Base-by-base conservation (phyloP, 1,284 basidiomycete species). In the Cutaneotrichosporon mucoides region DNA sequence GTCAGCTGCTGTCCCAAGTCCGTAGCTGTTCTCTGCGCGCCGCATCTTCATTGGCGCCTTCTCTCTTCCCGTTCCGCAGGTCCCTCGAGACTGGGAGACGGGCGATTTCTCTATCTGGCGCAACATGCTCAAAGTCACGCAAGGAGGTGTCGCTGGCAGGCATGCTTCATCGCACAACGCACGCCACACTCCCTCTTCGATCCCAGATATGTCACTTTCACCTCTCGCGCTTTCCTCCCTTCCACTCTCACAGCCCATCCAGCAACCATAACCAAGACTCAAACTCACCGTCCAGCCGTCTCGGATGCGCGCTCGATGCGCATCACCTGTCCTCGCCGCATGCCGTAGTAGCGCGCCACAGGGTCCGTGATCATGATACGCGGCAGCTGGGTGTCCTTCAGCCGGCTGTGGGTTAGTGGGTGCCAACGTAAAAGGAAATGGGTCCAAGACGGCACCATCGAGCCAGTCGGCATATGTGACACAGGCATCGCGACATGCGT, bases 231-330 rank as follows among this genome's bases (percentile, higher is more conserved):
- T 9, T 9, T 12, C 15, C 33, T 9, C 7, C 16, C 43, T 44
- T n/a, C 24, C 16, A 15, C 50, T 24, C 53, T 16, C 45, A 7
- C 36, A 49, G 36, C 37, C 16, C 47, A 35, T 6, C 50, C 4
- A 5, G 47, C n/a, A 16, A 47, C 42, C 24, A 36, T 56, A 12
- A 15, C 33, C 24, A 24, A 24, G 24, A 24, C 24, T 24, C 24
- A 24, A 4, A 73, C 76, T 70, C 62, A 98, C 70, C 96, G 85
- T 64, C 95, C 96, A 66, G 89, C 90, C 13, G 96, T 99, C 82
- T 99, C 96, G 76, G 90, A 93, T 33, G 93, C 90, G 72, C 96
- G 83, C 61, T 90, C 99, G 69, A 99, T 99, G 82, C 97, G 97
- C 76, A 99, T 96, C 42, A 99, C 96, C 77, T 97, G 92, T 24